These are phyloP conservation scores for Yamadazyma trypodendri DNA, from an alignment of 1,139 yeast genomes.

Conservation along the genomic window DNA sequence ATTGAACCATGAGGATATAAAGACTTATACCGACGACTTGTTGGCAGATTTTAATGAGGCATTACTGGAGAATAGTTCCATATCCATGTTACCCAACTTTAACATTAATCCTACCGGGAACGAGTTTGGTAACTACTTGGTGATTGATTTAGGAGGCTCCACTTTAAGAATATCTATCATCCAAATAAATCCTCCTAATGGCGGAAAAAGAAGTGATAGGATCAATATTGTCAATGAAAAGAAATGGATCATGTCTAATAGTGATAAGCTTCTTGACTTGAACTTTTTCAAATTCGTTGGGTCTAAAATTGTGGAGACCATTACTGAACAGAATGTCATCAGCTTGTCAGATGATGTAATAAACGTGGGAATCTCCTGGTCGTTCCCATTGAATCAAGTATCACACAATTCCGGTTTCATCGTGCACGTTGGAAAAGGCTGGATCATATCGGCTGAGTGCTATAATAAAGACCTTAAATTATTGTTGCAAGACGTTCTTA, in stretches of 20 bases:
- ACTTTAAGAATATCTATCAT: constrained; percentile 51
- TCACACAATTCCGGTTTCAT: constrained; percentile 46
- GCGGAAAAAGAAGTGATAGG: constrained; percentile 18
- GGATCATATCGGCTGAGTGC: constrained; percentile 39
- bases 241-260: constrained; percentile 43
- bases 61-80: constrained; percentile 24
- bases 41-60: constrained; percentile 29
- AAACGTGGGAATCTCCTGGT: constrained; percentile 55
- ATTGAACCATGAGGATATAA: constrained; percentile 4
- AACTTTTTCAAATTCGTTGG: constrained; percentile 44
- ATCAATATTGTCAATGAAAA: constrained; percentile 32
- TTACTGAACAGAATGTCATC: constrained; percentile 27
- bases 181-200: constrained; percentile 20
- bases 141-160: constrained; percentile 57
- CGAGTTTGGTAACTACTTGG: constrained; percentile 45
- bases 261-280: constrained; percentile 35
- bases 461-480: constrained; percentile 40
- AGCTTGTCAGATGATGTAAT: constrained; percentile 18
- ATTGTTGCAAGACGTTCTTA: constrained; percentile 34
- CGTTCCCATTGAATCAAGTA: constrained; percentile 52
- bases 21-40: constrained; percentile 7
- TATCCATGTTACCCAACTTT: constrained; percentile 50
- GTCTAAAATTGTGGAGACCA: constrained; percentile 29
- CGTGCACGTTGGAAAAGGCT: constrained; percentile 52
- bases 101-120: constrained; percentile 42